Evolutionary conservation across 1,284 basidiomycete genomes (phyloP).

Genomic region (Marasmius oreades): DNA sequence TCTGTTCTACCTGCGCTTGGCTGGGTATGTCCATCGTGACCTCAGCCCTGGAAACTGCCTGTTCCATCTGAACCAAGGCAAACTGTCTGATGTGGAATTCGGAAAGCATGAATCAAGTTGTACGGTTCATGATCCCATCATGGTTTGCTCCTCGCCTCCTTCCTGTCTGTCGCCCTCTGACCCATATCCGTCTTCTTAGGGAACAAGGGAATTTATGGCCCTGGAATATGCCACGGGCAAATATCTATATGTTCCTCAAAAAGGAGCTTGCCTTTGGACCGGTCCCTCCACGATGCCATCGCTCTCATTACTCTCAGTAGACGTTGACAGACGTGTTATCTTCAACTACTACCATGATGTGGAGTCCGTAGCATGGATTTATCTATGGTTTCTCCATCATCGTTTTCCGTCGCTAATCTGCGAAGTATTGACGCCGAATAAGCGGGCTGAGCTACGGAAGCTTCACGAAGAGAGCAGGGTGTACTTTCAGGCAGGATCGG

Average conservation of each 20-base stretch:
- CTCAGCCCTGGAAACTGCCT: neutral
- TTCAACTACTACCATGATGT: neutral
- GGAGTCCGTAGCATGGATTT: no score
- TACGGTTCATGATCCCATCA: neutral
- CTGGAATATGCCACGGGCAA: neutral
- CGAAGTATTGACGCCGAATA: neutral
- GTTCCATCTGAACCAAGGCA: neutral
- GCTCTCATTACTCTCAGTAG: no score
- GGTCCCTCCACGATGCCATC: no score
- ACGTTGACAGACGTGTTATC: neutral
- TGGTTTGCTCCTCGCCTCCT: neutral
- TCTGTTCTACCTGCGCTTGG: no score
- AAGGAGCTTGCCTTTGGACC: no score
- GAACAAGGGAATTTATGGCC: neutral
- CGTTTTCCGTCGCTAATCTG: neutral
- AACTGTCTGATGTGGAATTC: neutral
- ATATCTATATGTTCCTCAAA: neutral
- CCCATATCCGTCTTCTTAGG: neutral
- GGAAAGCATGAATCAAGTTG: neutral
- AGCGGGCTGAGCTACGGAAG: no score
- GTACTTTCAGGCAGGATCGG: neutral
- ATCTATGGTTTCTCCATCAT: neutral
- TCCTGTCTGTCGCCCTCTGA: neutral
- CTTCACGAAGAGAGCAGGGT: neutral
- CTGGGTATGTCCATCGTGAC: slow-evolving; percentile 1